These are phyloP conservation scores for Penicillium capsulatum DNA, from an alignment of 2,329 filamentous ascomycete species.

Conservation along the genomic window DNA sequence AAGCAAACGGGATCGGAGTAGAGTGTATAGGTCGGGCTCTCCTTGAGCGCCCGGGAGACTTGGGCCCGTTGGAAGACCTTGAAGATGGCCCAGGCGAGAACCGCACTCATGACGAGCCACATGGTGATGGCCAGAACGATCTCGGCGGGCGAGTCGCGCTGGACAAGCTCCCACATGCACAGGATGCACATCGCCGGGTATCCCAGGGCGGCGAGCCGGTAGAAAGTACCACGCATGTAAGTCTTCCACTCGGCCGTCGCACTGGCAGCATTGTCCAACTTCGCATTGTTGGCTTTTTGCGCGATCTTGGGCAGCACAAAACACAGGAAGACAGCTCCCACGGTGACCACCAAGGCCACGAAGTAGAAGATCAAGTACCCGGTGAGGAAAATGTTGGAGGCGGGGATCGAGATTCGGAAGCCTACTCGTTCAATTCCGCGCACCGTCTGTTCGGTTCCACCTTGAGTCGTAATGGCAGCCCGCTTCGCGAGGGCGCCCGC, in stretches of 20 bases:
- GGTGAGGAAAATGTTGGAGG: slow-evolving; percentile 82
- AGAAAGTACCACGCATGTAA: slow-evolving; percentile 88
- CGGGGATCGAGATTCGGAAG: background rate
- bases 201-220: slow-evolving; percentile 81
- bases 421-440: slow-evolving; percentile 60
- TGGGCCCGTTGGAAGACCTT: slow-evolving; percentile 88
- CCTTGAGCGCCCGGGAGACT: slow-evolving; percentile 82
- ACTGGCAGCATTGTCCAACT: slow-evolving; percentile 62
- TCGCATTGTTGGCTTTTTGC: slow-evolving; percentile 68
- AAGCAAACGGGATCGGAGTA: slow-evolving; percentile 88
- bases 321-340: slow-evolving; percentile 71
- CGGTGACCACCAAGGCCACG: slow-evolving; percentile 70
- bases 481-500: slow-evolving; percentile 32
- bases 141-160: slow-evolving; percentile 76
- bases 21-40: slow-evolving; percentile 92
- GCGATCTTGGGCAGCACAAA: slow-evolving; percentile 70
- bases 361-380: slow-evolving; percentile 84
- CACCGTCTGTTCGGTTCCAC: slow-evolving; percentile 50
- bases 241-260: slow-evolving; percentile 92
- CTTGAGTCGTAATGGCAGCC: slow-evolving; percentile 37
- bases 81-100: slow-evolving; percentile 76
- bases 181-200: slow-evolving; percentile 88
- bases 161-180: slow-evolving; percentile 88
- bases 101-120: slow-evolving; percentile 71
- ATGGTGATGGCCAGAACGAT: slow-evolving; percentile 85